Conservation (phyloP, 208 protist species). For the Trypanosoma platydactyli region DNA sequence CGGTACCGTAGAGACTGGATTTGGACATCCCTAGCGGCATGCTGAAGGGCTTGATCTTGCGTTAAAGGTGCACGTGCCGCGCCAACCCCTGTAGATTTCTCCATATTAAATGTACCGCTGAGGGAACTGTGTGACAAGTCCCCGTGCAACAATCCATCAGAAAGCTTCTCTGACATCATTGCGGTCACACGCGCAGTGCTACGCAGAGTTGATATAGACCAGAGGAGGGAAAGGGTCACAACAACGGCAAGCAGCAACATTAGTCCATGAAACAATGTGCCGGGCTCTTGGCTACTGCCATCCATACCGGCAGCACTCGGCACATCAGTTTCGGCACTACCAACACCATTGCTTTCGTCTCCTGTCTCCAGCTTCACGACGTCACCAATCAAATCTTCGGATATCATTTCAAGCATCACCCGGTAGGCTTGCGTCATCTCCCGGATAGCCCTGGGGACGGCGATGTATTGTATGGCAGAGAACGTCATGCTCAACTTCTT, state of each 20-base stretch:
- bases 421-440: conserved; percentile 82
- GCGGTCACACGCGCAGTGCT: conserved; percentile 31
- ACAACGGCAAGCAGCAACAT: conserved; percentile 61
- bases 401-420: conserved; percentile 78
- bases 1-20: conserved; percentile 77
- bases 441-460: conserved; percentile 56
- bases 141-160: background rate
- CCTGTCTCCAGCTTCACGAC: conserved; percentile 17
- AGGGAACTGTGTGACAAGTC: background rate
- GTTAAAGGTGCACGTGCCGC: conserved; percentile 21
- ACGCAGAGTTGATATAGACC: conserved; percentile 44
- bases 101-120: conserved; percentile 2
- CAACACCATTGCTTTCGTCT: conserved; percentile 2
- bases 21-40: conserved; percentile 67
- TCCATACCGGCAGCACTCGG: conserved; percentile 25
- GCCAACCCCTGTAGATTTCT: conserved; percentile 9
- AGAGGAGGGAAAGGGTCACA: conserved; percentile 58
- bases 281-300: conserved; percentile 22
- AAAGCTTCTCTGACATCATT: conserved; percentile 9
- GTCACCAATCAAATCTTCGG: conserved; percentile 47
- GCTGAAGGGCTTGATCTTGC: conserved; percentile 62
- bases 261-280: conserved; percentile 59
- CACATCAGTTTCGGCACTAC: too few relatives aligned
- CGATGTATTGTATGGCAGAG: conserved; percentile 71
- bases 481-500: conserved; percentile 76